These are phyloP conservation scores for Teratosphaeria zuluensis DNA, from an alignment of 2,329 filamentous ascomycete species.

Conservation along the genomic window DNA sequence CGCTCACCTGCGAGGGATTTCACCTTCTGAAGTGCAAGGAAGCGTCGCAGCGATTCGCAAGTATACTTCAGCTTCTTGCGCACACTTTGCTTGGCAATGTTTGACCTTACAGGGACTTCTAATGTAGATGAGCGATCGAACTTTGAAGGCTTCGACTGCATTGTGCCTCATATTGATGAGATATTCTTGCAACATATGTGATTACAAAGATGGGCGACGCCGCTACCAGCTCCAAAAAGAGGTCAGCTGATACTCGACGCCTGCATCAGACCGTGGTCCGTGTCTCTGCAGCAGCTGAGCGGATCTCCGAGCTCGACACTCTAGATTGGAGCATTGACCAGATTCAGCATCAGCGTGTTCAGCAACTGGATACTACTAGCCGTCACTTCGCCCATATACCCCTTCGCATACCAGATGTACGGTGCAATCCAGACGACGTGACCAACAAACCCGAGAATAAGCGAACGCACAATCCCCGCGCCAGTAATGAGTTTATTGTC, in stretches of 20 bases:
- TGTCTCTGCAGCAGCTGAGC: no score
- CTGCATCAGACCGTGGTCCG: no score
- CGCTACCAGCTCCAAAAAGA: no score
- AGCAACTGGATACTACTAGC: neutral
- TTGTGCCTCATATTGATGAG: neutral
- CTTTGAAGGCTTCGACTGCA: neutral
- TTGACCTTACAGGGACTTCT: neutral
- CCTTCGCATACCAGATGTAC: neutral
- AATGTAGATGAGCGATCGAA: neutral
- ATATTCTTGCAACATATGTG: neutral
- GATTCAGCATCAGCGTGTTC: neutral
- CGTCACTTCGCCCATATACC: neutral
- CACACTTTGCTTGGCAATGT: neutral
- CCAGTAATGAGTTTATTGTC: neutral
- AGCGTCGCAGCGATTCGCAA: neutral
- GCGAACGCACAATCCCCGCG: neutral
- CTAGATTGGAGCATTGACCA: neutral
- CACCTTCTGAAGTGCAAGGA: neutral
- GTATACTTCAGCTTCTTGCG: neutral
- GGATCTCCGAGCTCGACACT: neutral
- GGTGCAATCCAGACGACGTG: neutral
- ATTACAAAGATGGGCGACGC: neutral
- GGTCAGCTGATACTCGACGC: no score
- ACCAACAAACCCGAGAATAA: neutral
- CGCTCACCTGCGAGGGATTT: conserved; percentile 4